Conservation (phyloP, 2,329 filamentous ascomycete genomes). For the Cytospora leucostoma region DNA sequence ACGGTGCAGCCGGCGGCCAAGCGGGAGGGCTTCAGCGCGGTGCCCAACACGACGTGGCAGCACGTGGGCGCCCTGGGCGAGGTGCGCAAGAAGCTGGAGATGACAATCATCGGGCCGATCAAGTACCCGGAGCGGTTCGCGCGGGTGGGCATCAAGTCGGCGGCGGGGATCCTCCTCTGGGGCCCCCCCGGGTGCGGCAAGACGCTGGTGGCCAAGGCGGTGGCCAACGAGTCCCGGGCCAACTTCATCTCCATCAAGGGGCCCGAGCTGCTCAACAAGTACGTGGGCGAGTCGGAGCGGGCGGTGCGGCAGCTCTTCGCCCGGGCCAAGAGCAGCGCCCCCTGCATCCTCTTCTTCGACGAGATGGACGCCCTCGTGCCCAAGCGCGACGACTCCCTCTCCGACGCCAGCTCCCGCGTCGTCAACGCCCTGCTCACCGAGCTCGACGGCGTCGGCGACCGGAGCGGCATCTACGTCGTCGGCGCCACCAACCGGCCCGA, state of each 20-base stretch:
- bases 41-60: constrained; percentile 89
- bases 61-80: constrained; percentile 82
- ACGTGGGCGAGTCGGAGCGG: constrained; percentile 93
- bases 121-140: constrained; percentile 76
- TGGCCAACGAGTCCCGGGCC: constrained; percentile 91
- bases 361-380: constrained; percentile 93
- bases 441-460: constrained; percentile 79
- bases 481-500: constrained; percentile 94
- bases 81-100: constrained; percentile 79
- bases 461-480: constrained; percentile 89
- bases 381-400: constrained; percentile 68
- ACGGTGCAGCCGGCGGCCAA: constrained; percentile 79
- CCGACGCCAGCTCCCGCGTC: constrained; percentile 83
- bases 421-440: constrained; percentile 96
- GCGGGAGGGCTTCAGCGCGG: constrained; percentile 91
- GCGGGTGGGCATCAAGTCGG: constrained; percentile 74
- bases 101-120: constrained; percentile 89
- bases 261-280: constrained; percentile 95
- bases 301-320: constrained; percentile 90
- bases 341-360: constrained; percentile 97
- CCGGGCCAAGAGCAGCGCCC: constrained; percentile 80
- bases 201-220: constrained; percentile 91
- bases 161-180: constrained; percentile 90
- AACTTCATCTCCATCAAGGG: constrained; percentile 99
- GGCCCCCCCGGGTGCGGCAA: constrained; percentile 96